Conservation (phyloP, 2,329 filamentous ascomycete species). For the Chrysoporthe cubensis region DNA sequence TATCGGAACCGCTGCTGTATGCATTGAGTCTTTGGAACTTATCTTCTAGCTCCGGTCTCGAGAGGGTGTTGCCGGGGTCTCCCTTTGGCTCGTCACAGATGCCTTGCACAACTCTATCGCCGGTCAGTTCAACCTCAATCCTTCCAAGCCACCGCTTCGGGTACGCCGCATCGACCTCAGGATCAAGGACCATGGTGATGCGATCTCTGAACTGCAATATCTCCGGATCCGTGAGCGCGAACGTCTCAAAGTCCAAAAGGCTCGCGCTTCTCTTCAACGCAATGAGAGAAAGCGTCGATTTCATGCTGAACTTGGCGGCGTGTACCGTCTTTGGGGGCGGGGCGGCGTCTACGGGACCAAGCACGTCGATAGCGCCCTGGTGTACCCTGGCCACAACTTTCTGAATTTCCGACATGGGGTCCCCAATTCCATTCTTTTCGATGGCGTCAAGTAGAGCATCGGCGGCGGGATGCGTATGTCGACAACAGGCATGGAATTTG, state of each 20-base stretch:
- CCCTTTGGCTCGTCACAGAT: conserved; percentile 16
- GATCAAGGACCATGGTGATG: conserved; percentile 4
- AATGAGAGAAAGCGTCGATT: conserved; percentile 15
- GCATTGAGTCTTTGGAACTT: conserved; percentile 9
- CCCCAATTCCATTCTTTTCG: not conserved
- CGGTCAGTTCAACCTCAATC: not conserved
- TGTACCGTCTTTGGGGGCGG: not conserved
- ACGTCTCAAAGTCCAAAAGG: conserved; percentile 10
- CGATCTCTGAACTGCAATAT: conserved; percentile 9
- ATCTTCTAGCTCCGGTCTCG: conserved; percentile 2
- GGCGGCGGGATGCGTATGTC: conserved; percentile 15
- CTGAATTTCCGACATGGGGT: not conserved
- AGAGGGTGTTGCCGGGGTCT: conserved; percentile 13
- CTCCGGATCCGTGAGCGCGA: conserved; percentile 1
- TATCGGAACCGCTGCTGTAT: not conserved
- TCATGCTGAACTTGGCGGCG: conserved; percentile 20
- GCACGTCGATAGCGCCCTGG: conserved; percentile 13
- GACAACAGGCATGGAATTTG: conserved; percentile 16
- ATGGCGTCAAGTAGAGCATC: conserved; percentile 16
- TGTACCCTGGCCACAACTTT: conserved; percentile 5
- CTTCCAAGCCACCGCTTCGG: conserved; percentile 16
- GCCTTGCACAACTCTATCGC: not conserved
- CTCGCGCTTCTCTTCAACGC: conserved; percentile 7
- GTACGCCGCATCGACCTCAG: conserved; percentile 4
- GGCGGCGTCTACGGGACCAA: conserved; percentile 3